These are phyloP conservation scores for Aspergillus carlsbadensis DNA, from an alignment of 495 filamentous ascomycete species.

Conservation along the genomic window DNA sequence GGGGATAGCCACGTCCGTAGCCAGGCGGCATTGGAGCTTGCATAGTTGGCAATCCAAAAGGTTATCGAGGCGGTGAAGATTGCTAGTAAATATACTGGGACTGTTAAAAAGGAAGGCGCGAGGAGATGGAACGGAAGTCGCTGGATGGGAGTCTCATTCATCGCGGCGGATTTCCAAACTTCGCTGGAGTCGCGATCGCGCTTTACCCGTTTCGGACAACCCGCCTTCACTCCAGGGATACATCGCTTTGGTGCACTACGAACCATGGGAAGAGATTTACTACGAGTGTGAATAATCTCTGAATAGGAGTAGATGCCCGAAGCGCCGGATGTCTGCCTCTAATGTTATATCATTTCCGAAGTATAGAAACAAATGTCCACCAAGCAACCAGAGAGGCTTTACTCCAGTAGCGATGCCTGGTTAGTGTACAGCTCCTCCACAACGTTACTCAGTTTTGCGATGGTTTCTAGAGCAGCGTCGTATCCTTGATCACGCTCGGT, in stretches of 20 bases:
- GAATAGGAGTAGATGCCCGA: background rate
- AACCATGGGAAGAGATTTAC: too few relatives aligned
- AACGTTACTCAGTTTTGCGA: constrained; percentile 95
- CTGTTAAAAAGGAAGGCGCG: background rate
- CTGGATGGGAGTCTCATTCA: constrained; percentile 10
- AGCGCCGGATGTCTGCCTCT: constrained; percentile 17
- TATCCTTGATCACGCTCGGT: constrained; percentile 89
- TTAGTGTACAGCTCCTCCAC: constrained; percentile 97
- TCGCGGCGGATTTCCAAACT: constrained; percentile 8
- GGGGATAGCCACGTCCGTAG: constrained; percentile 45
- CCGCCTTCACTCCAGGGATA: background rate
- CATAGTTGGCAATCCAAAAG: constrained; percentile 29
- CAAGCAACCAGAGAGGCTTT: constrained; percentile 22
- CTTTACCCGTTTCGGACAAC: constrained; percentile 38
- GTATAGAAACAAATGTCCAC: constrained; percentile 13
- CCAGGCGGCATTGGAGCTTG: constrained; percentile 46
- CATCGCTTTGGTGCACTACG: background rate
- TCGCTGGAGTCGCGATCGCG: constrained; percentile 26
- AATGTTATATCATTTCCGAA: constrained; percentile 26
- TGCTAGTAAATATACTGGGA: background rate
- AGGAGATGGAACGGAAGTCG: background rate
- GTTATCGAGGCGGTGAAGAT: constrained; percentile 4
- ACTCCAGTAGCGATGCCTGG: constrained; percentile 94
- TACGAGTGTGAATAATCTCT: too few relatives aligned
- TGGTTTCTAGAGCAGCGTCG: constrained; percentile 89